phyloP scores from a whole-genome alignment of 805 yeast genomes.

The Crinitomyces ghanaensis region DNA sequence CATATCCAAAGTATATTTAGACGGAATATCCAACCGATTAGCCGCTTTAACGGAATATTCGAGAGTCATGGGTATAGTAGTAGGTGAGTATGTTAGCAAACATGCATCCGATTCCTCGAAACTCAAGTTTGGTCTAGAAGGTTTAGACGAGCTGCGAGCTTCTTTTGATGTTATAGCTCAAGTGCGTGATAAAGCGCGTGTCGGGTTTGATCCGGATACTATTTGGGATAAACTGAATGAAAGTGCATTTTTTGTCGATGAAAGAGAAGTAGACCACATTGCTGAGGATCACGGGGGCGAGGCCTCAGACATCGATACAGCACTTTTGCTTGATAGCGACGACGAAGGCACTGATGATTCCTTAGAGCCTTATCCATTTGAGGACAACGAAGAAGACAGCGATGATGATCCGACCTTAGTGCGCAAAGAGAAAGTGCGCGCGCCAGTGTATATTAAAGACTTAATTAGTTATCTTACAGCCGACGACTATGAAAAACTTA shows the following conservation, averaged over 20 bases:
- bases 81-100: constrained; percentile 15
- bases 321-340: constrained; percentile 14
- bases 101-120: constrained; percentile 16
- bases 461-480: constrained; percentile 44
- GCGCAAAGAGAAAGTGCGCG: constrained; percentile 27
- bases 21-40: constrained; percentile 14
- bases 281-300: not conserved
- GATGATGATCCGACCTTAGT: constrained; percentile 34
- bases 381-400: constrained; percentile 36
- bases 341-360: constrained; percentile 24
- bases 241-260: not conserved
- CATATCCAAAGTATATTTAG: constrained; percentile 13
- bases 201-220: too few species aligned
- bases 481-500: constrained; percentile 38
- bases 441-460: constrained; percentile 66
- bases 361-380: constrained; percentile 18
- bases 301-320: constrained; percentile 8
- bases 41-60: constrained; percentile 10
- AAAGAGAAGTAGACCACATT: not conserved
- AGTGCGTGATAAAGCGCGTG: not conserved
- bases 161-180: not conserved
- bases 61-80: constrained; percentile 15
- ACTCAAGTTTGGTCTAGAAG: constrained; percentile 21
- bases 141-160: constrained; percentile 1
- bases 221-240: not conserved